Evolutionary conservation across 495 filamentous ascomycete genomes (phyloP).

Genomic region (Neurospora sublineolata): DNA sequence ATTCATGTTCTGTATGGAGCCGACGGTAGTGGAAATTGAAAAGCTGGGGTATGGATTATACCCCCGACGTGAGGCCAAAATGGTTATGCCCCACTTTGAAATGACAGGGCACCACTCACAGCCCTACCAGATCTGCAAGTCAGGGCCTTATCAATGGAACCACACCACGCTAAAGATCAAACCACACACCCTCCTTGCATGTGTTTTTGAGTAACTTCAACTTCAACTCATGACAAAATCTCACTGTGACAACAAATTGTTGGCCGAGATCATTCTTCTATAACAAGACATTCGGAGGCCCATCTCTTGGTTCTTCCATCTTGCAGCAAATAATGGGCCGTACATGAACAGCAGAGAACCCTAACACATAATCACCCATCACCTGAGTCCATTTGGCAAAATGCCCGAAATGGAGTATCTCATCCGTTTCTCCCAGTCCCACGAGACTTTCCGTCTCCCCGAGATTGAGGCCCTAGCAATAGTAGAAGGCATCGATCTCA

Average conservation of each 20-base stretch:
- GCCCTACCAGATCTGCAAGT: background rate
- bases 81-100: background rate
- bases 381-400: background rate
- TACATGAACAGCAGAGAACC: background rate
- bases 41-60: background rate
- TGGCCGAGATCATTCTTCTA: background rate
- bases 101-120: background rate
- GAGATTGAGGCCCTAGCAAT: conserved; percentile 78
- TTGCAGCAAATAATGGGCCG: background rate
- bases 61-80: background rate
- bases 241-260: background rate
- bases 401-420: conserved; percentile 55
- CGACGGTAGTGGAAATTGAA: background rate
- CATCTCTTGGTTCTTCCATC: background rate
- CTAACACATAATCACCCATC: background rate
- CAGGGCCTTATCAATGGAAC: background rate
- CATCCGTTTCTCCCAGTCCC: conserved; percentile 78
- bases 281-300: background rate
- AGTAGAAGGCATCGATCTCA: conserved; percentile 52
- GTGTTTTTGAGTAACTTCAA: background rate
- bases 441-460: conserved; percentile 78
- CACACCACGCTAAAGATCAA: background rate
- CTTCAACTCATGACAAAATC: background rate
- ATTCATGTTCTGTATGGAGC: background rate
- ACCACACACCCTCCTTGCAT: background rate